Evolutionary conservation across 352 stramenopile genomes (phyloP).

Genomic region (Plasmopara muralis): DNA sequence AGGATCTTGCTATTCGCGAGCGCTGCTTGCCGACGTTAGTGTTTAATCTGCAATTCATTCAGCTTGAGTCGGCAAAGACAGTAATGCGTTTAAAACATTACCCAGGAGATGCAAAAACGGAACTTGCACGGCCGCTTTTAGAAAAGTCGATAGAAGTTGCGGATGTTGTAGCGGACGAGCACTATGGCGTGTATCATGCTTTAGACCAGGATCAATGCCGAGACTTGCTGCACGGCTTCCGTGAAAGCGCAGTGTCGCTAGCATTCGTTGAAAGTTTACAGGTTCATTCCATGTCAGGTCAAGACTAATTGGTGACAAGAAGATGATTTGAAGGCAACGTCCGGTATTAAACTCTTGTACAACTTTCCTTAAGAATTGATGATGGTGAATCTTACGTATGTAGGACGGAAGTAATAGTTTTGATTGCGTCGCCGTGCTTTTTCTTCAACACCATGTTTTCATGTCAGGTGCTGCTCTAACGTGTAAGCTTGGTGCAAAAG

Average conservation of each 20-base stretch:
- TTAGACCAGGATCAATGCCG: constrained; percentile 58
- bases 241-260: constrained; percentile 61
- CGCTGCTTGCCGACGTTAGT: constrained; percentile 62
- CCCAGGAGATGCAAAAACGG: constrained; percentile 40
- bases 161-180: constrained; percentile 70
- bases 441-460: constrained; percentile 40
- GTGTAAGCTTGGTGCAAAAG: too few relatives aligned
- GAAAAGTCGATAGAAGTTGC: constrained; percentile 73
- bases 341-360: constrained; percentile 6
- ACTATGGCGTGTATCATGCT: constrained; percentile 58
- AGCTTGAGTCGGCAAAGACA: constrained; percentile 65
- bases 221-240: constrained; percentile 58
- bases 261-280: constrained; percentile 42
- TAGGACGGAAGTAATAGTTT: constrained; percentile 39
- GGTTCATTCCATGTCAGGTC: constrained; percentile 8
- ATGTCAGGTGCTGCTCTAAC: constrained; percentile 20
- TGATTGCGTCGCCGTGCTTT: constrained; percentile 35
- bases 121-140: constrained; percentile 52
- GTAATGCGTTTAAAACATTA: constrained; percentile 71
- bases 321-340: constrained; percentile 17
- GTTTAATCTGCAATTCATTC: constrained; percentile 71
- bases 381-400: constrained; percentile 2
- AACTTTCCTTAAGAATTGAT: constrained; percentile 7
- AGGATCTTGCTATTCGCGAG: constrained; percentile 38
- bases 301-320: constrained; percentile 30